Evolutionary conservation across 2,329 filamentous ascomycete genomes (phyloP).

Genomic region (Incumbomyces lentus): DNA sequence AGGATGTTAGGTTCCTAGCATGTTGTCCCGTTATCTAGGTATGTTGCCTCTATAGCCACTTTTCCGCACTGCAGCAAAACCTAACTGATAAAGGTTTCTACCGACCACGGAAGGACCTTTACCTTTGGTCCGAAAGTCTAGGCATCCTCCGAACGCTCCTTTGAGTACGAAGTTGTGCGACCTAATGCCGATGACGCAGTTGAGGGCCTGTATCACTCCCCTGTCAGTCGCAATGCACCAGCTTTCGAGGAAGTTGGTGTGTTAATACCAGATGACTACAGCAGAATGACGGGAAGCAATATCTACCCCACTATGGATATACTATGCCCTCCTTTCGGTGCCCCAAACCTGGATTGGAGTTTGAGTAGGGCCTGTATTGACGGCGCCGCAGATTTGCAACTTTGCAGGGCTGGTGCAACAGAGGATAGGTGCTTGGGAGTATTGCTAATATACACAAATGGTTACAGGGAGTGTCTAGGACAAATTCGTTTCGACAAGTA

Average conservation of each 20-base stretch:
- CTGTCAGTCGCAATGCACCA: background rate
- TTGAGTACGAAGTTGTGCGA: background rate
- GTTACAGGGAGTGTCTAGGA: background rate
- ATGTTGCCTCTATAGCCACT: too few species aligned
- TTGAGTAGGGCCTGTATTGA: background rate
- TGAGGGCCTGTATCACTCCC: background rate
- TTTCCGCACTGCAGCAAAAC: too few species aligned
- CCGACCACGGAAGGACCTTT: too few species aligned
- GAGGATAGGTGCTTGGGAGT: background rate
- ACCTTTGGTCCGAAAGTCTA: background rate
- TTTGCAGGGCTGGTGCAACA: background rate
- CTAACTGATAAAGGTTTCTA: too few species aligned
- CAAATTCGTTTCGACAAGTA: conserved; percentile 1
- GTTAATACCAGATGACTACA: background rate
- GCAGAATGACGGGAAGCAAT: background rate
- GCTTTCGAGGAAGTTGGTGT: background rate
- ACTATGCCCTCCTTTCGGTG: too few species aligned
- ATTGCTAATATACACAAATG: too few species aligned
- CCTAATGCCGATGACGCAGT: background rate
- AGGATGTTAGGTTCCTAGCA: too few species aligned
- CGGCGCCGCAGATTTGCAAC: background rate
- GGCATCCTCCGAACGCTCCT: background rate
- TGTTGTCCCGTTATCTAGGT: too few species aligned
- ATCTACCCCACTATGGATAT: background rate
- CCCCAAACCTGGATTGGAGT: too few species aligned